Evolutionary conservation across 192 early-diverging fungal species (phyloP).

Genomic region (Coemansia sp.): DNA sequence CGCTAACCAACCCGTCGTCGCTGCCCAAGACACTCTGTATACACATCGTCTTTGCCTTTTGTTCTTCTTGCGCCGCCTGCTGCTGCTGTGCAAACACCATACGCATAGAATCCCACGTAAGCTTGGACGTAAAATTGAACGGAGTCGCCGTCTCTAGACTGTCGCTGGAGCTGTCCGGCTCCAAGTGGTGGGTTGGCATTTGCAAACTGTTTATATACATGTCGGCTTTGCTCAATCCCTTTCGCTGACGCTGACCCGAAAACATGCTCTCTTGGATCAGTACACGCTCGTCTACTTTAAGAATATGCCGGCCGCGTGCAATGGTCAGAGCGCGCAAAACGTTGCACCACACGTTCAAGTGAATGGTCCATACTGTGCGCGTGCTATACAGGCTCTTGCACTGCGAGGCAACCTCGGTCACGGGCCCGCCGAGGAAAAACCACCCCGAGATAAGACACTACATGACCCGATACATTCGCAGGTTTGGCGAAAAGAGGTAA

Average conservation of each 20-base stretch:
- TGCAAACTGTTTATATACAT: slow-evolving; percentile 28
- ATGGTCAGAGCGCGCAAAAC: slow-evolving; percentile 45
- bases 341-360: slow-evolving; percentile 50
- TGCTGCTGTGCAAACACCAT: slow-evolving; percentile 25
- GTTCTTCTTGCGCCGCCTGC: slow-evolving; percentile 16
- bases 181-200: slow-evolving; percentile 23
- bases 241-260: slow-evolving; percentile 46
- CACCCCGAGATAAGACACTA: slow-evolving; percentile 46
- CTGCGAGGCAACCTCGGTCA: slow-evolving; percentile 4
- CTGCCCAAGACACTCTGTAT: slow-evolving; percentile 13
- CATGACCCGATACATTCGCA: background rate
- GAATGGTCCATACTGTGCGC: slow-evolving; percentile 40
- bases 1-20: slow-evolving; percentile 6
- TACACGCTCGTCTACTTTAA: slow-evolving; percentile 42
- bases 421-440: slow-evolving; percentile 22
- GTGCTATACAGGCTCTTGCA: slow-evolving; percentile 24
- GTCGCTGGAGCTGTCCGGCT: background rate
- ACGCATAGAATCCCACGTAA: slow-evolving; percentile 41
- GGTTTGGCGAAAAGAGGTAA: background rate
- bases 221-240: slow-evolving; percentile 47
- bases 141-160: slow-evolving; percentile 36
- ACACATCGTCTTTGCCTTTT: slow-evolving; percentile 10
- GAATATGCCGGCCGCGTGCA: slow-evolving; percentile 46
- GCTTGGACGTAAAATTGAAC: slow-evolving; percentile 42
- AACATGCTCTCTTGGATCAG: slow-evolving; percentile 59